Base-by-base conservation (phyloP, 306 rosid genomes). In the Prunus mume region DNA sequence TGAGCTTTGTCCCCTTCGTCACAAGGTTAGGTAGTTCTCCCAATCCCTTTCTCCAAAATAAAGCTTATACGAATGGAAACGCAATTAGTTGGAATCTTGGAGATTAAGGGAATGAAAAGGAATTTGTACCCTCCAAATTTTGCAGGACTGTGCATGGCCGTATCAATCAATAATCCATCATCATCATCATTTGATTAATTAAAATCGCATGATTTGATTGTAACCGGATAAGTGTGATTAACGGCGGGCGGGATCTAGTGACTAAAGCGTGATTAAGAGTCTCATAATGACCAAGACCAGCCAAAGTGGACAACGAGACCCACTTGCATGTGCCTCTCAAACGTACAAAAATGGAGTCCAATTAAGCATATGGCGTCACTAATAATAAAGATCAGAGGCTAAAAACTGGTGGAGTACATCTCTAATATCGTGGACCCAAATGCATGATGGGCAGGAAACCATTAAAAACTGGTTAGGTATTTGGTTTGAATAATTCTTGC, bases 41-140 rank as follows among this genome's bases (percentile, higher is more conserved):
- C 68, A 60, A 73, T 73, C 69, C 71, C n/a, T 43, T 9, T 73
- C 68, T 58, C 77, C 57, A 45, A 73, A 60, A 27, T 15, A 60
- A 73, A 9, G 46, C 62, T 60, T 25, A 60, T 25, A 60, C 27
- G 46, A 25, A 27, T 60, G 19, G 45, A 73, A 73, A 73, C 47
- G 77, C 77, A 73, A 60, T 60, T 18, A 20, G n/a, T 25, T 12
- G 3, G 9, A 4, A 24, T 14, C 2, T 22, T 24, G 65, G 34
- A n/a, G 28, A 55, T 18, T 12, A 30, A 12, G 19, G 20, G 38
- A 58, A 56, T 41, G 17, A 14, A 34, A 55, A 8, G 76, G 34
- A 57, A 57, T 30, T 60, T 27, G 68, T 18, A 73, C 58, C 69
- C 3, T 60, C 69, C 49, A 65, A 65, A 65, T 19, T 65, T 3